Conservation (phyloP, 176 grass and related monocot species). For the Carex scoparia region DNA sequence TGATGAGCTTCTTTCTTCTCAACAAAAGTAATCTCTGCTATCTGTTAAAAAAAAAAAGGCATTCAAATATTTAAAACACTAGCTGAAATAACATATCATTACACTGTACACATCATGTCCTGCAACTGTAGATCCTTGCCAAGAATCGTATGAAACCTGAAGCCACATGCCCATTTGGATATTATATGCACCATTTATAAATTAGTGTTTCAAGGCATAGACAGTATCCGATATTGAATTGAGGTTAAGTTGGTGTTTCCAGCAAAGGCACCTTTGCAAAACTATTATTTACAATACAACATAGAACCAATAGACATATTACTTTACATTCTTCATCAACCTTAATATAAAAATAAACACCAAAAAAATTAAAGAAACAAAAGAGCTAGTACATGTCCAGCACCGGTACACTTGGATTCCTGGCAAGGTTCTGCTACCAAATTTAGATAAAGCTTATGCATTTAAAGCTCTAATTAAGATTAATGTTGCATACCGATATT, state of each 20-base stretch:
- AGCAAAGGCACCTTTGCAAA: not conserved
- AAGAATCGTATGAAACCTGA: not conserved
- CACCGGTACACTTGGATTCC: conserved; percentile 13
- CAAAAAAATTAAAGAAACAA: not conserved
- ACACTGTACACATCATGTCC: not conserved
- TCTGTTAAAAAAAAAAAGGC: conserved; percentile 42
- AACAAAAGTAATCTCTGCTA: conserved; percentile 62
- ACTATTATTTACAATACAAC: not conserved
- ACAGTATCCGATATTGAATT: not conserved
- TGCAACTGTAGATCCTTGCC: not conserved
- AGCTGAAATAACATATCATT: not conserved
- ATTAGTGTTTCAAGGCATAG: not conserved
- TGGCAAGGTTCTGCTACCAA: conserved; percentile 16
- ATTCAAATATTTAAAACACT: conserved; percentile 15
- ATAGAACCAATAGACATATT: not conserved
- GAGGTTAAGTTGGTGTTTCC: not conserved
- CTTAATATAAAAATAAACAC: no score
- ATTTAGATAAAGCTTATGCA: conserved; percentile 18
- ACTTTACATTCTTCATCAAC: not conserved
- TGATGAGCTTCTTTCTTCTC: conserved; percentile 66
- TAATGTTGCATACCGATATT: not conserved
- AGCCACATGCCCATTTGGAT: not conserved
- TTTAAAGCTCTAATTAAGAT: conserved; percentile 16
- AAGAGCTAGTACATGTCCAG: not conserved
- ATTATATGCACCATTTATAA: not conserved